Evolutionary conservation across 1,284 basidiomycete species (phyloP).

Genomic region (Afroboletus lepidellus): DNA sequence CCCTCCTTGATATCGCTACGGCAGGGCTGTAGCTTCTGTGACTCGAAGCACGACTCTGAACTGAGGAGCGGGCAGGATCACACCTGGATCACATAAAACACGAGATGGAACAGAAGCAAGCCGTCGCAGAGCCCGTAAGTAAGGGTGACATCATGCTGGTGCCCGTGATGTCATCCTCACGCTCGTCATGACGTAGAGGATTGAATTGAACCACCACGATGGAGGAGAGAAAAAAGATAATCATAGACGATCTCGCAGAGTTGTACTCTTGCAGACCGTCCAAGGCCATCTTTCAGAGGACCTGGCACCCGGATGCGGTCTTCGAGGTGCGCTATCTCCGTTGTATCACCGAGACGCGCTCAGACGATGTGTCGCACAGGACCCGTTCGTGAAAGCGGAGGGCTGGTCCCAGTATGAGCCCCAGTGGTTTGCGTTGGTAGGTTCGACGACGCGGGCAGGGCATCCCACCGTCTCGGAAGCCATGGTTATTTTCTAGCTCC

Average conservation of each 20-base stretch:
- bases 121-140: too few relatives aligned
- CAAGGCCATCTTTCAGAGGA: neutral
- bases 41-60: too few relatives aligned
- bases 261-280: neutral
- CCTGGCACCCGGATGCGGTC: neutral
- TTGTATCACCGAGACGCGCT: too few relatives aligned
- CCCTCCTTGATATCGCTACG: too few relatives aligned
- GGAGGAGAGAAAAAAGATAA: neutral
- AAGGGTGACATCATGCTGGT: neutral
- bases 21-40: too few relatives aligned
- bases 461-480: neutral
- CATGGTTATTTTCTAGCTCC: slow-evolving; percentile 50
- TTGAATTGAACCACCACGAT: too few relatives aligned
- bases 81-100: slow-evolving; percentile 59
- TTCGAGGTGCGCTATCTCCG: neutral
- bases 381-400: neutral
- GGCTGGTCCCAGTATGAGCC: too few relatives aligned
- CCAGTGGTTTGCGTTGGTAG: neutral
- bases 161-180: too few relatives aligned
- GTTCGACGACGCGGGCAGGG: neutral
- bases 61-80: slow-evolving; percentile 43
- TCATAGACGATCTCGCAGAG: neutral
- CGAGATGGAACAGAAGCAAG: too few relatives aligned
- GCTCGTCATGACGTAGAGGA: too few relatives aligned
- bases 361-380: too few relatives aligned